phyloP scores from a whole-genome alignment of 805 yeast genomes.

The Yamadazyma olivae region DNA sequence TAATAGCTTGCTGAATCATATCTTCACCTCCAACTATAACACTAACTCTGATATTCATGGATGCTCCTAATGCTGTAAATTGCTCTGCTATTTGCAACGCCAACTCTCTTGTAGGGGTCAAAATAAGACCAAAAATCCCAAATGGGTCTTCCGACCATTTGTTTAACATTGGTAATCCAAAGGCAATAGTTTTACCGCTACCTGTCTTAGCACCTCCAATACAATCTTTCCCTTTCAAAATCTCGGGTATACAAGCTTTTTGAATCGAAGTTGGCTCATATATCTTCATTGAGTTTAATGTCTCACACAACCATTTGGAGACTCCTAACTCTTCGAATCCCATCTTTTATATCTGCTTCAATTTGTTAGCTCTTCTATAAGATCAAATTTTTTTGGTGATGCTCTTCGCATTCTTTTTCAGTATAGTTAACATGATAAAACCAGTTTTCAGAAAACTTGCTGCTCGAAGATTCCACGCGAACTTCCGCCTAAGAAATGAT shows the following conservation, averaged over 20 bases:
- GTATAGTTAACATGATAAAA: neutral
- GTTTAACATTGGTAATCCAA: conserved; percentile 95
- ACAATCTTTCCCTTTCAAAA: conserved; percentile 81
- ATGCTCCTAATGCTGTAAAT: conserved; percentile 86
- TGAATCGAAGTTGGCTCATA: conserved; percentile 85
- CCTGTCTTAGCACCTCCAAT: conserved; percentile 99
- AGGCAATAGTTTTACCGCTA: conserved; percentile 95
- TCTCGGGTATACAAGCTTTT: conserved; percentile 81
- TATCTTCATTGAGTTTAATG: conserved; percentile 79
- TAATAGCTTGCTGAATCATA: conserved; percentile 82
- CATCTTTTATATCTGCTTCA: conserved; percentile 16
- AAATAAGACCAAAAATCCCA: conserved; percentile 84
- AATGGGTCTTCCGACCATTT: conserved; percentile 94
- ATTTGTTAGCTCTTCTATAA: neutral
- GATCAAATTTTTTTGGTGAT: neutral
- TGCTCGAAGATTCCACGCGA: neutral
- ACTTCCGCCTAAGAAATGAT: conserved; percentile 5
- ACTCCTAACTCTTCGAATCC: conserved; percentile 66
- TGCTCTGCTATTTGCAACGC: conserved; percentile 98
- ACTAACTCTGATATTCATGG: conserved; percentile 77
- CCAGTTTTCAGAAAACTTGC: neutral
- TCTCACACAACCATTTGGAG: conserved; percentile 82
- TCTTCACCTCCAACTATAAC: conserved; percentile 95
- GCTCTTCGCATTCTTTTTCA: conserved; percentile 1
- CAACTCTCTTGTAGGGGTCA: conserved; percentile 92